These are phyloP conservation scores for Colletotrichum eleusines DNA, from an alignment of 2,329 filamentous ascomycete species.

Conservation along the genomic window DNA sequence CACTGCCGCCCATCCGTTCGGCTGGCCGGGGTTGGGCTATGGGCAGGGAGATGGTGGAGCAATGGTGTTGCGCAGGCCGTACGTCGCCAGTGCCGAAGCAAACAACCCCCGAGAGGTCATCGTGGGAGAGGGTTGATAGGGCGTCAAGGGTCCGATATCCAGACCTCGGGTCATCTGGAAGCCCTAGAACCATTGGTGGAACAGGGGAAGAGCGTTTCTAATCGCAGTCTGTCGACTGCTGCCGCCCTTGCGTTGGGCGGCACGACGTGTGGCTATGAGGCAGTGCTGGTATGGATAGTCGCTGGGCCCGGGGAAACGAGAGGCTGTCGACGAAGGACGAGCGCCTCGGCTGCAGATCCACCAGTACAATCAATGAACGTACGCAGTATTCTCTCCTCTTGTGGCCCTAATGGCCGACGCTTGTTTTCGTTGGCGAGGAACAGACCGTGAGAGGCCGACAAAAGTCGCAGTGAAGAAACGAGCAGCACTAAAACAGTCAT, in stretches of 20 bases:
- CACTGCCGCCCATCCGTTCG: conserved; percentile 16
- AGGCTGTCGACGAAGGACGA: conserved; percentile 50
- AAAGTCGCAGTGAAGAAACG: conserved; percentile 23
- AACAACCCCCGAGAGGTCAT: conserved; percentile 3
- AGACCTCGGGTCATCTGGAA: not conserved
- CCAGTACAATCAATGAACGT: not conserved
- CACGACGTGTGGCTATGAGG: conserved; percentile 43
- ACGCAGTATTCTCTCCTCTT: not conserved
- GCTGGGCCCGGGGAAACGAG: conserved; percentile 46
- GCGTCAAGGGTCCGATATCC: not conserved
- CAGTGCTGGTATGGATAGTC: conserved; percentile 48
- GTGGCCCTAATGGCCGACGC: conserved; percentile 2
- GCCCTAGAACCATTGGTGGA: not conserved
- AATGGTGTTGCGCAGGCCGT: conserved; percentile 29
- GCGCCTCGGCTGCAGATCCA: conserved; percentile 38
- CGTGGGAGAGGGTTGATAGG: conserved; percentile 14
- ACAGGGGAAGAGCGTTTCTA: not conserved
- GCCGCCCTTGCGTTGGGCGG: conserved; percentile 22
- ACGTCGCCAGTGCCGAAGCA: conserved; percentile 9
- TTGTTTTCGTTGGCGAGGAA: not conserved
- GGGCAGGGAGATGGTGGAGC: conserved; percentile 22
- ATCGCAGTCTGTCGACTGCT: not conserved
- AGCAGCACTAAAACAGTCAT: conserved; percentile 7
- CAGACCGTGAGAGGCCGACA: conserved; percentile 10
- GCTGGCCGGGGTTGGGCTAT: not conserved